Conservation (phyloP, 345 rosid species). For the Eucalyptus regnans region DNA sequence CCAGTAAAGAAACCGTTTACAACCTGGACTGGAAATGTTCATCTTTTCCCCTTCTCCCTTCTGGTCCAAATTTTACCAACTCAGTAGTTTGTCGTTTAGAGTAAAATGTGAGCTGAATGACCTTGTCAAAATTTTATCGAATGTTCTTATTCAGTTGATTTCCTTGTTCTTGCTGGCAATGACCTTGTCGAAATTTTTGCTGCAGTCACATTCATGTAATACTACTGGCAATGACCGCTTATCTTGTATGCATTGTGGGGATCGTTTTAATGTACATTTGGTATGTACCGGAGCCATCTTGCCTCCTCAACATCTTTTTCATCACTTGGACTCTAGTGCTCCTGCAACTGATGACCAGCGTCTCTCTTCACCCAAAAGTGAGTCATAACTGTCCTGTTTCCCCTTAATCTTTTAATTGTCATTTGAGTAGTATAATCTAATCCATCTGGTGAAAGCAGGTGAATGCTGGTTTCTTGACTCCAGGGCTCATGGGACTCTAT, state of each 20-base stretch:
- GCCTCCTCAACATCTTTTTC: conserved; percentile 91
- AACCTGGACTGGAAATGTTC: neutral
- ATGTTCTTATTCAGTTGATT: neutral
- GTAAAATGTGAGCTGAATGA: neutral
- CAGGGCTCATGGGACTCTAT: conserved; percentile 96
- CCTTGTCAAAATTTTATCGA: neutral
- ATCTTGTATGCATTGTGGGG: conserved; percentile 68
- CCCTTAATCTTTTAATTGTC: neutral
- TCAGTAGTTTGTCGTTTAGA: neutral
- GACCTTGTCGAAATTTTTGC: neutral
- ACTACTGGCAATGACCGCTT: conserved; percentile 52
- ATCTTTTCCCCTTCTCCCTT: neutral
- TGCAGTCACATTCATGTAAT: conserved; percentile 75
- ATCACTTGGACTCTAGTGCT: conserved; percentile 94
- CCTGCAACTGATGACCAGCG: conserved; percentile 88
- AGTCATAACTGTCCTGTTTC: neutral
- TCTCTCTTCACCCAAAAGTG: conserved; percentile 86
- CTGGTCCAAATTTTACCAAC: neutral
- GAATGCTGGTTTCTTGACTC: conserved; percentile 74
- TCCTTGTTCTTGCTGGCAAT: neutral
- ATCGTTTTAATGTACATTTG: conserved; percentile 91
- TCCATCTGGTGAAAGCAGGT: conserved; percentile 23
- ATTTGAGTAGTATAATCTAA: neutral
- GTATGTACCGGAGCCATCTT: conserved; percentile 81
- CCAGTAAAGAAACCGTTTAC: neutral